These are phyloP conservation scores for Geotrichum siamense DNA, from an alignment of 1,139 yeast species.

Conservation along the genomic window DNA sequence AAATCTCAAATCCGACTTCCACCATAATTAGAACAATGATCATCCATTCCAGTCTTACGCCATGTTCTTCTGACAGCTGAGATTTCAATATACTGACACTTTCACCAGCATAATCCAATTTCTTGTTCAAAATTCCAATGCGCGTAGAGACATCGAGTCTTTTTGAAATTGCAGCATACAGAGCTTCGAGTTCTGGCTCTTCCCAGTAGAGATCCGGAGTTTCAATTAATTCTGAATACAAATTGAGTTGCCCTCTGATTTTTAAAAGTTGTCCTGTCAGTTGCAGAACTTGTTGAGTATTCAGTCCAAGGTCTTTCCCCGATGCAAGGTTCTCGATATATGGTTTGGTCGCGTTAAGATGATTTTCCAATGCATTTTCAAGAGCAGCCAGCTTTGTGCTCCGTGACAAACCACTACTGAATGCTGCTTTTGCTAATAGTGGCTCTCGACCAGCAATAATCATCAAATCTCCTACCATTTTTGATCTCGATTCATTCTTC, in stretches of 20 bases:
- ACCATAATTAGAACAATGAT: constrained; percentile 73
- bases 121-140: constrained; percentile 70
- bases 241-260: constrained; percentile 70
- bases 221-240: constrained; percentile 84
- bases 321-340: constrained; percentile 60
- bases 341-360: constrained; percentile 52
- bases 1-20: constrained; percentile 73
- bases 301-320: constrained; percentile 48
- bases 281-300: constrained; percentile 56
- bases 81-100: constrained; percentile 73
- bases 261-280: constrained; percentile 69
- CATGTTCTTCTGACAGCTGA: constrained; percentile 67
- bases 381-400: constrained; percentile 77
- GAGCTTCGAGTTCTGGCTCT: constrained; percentile 72
- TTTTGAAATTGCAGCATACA: constrained; percentile 63
- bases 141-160: constrained; percentile 71
- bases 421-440: constrained; percentile 74
- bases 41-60: constrained; percentile 79
- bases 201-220: constrained; percentile 93
- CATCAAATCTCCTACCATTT: constrained; percentile 62
- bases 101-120: constrained; percentile 83
- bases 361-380: constrained; percentile 64
- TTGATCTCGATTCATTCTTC: constrained; percentile 21
- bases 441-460: constrained; percentile 52
- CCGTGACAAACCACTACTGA: constrained; percentile 78